These are phyloP conservation scores for Linum tenue DNA, from an alignment of 345 rosid species.

Conservation along the genomic window DNA sequence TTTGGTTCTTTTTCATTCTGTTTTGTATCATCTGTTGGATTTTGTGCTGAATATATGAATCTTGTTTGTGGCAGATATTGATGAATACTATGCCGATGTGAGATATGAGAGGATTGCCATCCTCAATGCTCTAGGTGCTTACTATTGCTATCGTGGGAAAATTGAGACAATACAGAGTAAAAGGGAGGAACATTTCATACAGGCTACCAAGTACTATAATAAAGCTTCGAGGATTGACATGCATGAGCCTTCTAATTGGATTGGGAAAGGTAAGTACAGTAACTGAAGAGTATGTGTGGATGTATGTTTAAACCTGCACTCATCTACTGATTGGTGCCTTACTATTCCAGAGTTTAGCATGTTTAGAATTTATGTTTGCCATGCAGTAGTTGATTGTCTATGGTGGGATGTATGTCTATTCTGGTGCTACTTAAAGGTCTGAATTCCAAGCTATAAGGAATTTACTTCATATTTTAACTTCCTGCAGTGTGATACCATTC, in stretches of 20 bases:
- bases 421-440: not conserved
- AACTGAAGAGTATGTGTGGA: not conserved
- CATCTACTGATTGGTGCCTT: not conserved
- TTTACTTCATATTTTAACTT: not conserved
- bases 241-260: slow-evolving; percentile 99
- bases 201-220: slow-evolving; percentile 78
- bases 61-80: slow-evolving; percentile 53
- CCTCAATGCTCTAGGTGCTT: slow-evolving; percentile 88
- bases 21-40: not conserved
- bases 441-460: not conserved
- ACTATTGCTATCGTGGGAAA: slow-evolving; percentile 85
- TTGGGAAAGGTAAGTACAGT: slow-evolving; percentile 67
- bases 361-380: not conserved
- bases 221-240: slow-evolving; percentile 92
- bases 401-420: not conserved
- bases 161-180: slow-evolving; percentile 78
- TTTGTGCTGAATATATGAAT: not conserved
- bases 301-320: not conserved
- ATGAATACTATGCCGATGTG: slow-evolving; percentile 94
- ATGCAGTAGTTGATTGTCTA: not conserved
- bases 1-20: not conserved
- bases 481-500: not conserved
- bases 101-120: slow-evolving; percentile 94
- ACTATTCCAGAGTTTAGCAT: not conserved
- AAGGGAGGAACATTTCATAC: slow-evolving; percentile 84